Evolutionary conservation across 306 rosid species (phyloP), one percentile per base, ranked within the genome.

Genomic region (Abrus precatorius): DNA sequence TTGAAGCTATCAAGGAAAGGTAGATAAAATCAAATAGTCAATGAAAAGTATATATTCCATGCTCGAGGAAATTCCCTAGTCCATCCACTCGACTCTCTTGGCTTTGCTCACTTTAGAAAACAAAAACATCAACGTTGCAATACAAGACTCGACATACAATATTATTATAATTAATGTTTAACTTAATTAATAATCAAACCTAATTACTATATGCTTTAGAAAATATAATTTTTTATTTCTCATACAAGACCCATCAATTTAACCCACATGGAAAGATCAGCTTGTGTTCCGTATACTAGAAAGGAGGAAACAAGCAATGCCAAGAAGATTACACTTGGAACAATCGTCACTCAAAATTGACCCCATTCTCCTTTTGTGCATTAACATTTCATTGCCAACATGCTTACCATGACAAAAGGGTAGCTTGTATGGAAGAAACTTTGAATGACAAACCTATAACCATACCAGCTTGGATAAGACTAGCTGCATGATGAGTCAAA

Each of bases 21-120:
- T 36, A 11, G 62, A 63, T 14, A 28, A 13, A 52, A 65, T 72
- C 75, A 74, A 56, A 59, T 59, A 44, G 14, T 61, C 55, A 65
- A 65, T 65, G 32, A 28, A 65, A 65, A 12, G 43, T n/a, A 78
- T n/a, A 65, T 78, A 55, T 78, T 67, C 75, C 55, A 38, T 65
- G 1, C 7, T 52, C 11, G 29, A 64, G 66, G 33, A 64, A 77
- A 66, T 65, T 77, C 68, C 28, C 5, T 27, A 4, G 9, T 66
- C 72, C 53, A 27, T 43, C 11, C 53, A 27, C 28, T 62, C 11
- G 20, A 61, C 36, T 30, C 50, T 28, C 30, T 10, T 47, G 52
- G 30, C n/a, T 48, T n/a, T 49, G 45, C 50, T 49, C 30, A 28
- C 57, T 45, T 1, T 5, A 28, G 5, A 57, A 57, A 3, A 8